phyloP scores from a whole-genome alignment of 768 basidiomycete species.

The Leccinum olivaceopallidum region DNA sequence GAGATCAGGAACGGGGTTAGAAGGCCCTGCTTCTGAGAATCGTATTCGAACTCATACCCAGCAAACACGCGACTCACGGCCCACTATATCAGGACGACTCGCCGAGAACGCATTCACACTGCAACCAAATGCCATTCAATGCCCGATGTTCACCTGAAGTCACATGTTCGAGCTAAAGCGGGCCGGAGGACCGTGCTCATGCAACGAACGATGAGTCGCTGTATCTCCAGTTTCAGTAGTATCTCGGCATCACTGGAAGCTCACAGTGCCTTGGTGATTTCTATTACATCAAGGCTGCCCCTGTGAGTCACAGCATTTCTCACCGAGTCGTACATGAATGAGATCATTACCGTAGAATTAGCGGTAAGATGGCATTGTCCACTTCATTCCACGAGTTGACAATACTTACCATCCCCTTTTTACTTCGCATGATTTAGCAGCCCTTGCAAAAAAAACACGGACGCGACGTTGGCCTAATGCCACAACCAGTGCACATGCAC shows the following conservation, averaged over 20 bases:
- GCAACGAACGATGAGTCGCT: not conserved
- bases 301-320: not conserved
- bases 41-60: not conserved
- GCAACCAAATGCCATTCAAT: not conserved
- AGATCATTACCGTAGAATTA: not conserved
- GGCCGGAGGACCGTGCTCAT: not conserved
- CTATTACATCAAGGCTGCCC: not conserved
- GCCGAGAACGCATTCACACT: not conserved
- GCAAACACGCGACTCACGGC: too few relatives aligned
- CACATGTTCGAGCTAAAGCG: not conserved
- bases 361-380: not conserved
- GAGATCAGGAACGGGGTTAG: too few relatives aligned
- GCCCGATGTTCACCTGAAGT: not conserved
- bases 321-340: not conserved
- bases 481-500: too few relatives aligned
- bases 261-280: not conserved
- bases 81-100: not conserved
- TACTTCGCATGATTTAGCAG: slow-evolving; percentile 29
- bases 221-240: not conserved
- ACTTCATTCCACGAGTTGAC: slow-evolving; percentile 6
- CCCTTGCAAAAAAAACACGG: slow-evolving; percentile 48
- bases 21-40: not conserved
- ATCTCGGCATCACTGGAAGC: slow-evolving; percentile 10
- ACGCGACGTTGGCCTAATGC: slow-evolving; percentile 29
- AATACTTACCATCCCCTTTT: not conserved